Conservation (phyloP, 2,329 filamentous ascomycete genomes). For the Penicillium sp. region DNA sequence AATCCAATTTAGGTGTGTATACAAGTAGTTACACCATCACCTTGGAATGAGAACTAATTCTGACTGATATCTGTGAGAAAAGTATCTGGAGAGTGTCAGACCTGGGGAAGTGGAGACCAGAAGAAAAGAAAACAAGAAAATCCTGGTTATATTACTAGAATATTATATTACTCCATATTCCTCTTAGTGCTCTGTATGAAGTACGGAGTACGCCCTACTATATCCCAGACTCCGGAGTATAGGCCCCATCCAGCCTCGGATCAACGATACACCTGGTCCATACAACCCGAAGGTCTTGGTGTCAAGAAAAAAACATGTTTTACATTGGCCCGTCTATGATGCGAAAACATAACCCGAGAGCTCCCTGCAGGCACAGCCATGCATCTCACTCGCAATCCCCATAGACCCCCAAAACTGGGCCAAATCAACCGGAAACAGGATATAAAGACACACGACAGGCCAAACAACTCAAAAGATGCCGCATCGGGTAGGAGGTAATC, state of each 20-base stretch:
- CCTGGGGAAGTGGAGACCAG: not conserved
- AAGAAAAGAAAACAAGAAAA: not conserved
- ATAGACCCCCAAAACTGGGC: constrained; percentile 25
- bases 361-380: constrained; percentile 31
- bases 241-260: too few relatives aligned
- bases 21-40: too few relatives aligned
- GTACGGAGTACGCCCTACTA: too few relatives aligned
- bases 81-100: not conserved
- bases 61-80: too few relatives aligned
- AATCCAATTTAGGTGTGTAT: too few relatives aligned
- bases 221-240: too few relatives aligned
- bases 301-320: constrained; percentile 30
- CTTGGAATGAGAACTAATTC: too few relatives aligned
- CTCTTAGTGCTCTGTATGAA: too few relatives aligned
- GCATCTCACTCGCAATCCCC: constrained; percentile 24
- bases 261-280: too few relatives aligned
- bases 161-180: too few relatives aligned
- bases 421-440: constrained; percentile 26
- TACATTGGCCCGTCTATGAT: constrained; percentile 45
- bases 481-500: constrained; percentile 28
- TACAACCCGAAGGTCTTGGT: not conserved
- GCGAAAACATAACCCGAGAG: constrained; percentile 34
- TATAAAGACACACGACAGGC: constrained; percentile 15
- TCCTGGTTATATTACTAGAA: not conserved
- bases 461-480: constrained; percentile 19